These are phyloP conservation scores for Comarum palustre DNA, from an alignment of 306 rosid genomes.

Conservation along the genomic window DNA sequence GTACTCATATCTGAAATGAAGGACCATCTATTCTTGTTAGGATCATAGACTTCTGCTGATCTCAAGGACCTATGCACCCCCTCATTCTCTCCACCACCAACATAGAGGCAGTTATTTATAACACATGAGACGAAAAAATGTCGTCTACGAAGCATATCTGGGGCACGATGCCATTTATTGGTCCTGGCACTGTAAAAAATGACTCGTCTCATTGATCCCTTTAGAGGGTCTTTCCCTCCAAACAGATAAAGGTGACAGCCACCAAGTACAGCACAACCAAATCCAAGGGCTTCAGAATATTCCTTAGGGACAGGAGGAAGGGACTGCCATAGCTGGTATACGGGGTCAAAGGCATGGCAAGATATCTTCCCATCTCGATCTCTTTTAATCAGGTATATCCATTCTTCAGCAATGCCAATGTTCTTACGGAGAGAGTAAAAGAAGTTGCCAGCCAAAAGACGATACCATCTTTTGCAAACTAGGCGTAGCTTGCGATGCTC, in stretches of 20 bases:
- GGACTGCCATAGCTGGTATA: conserved; percentile 83
- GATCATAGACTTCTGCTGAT: conserved; percentile 82
- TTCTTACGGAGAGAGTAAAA: conserved; percentile 73
- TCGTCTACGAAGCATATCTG: conserved; percentile 85
- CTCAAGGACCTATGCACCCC: conserved; percentile 68
- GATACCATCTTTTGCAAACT: conserved; percentile 84
- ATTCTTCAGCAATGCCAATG: conserved; percentile 73
- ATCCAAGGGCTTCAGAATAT: conserved; percentile 85
- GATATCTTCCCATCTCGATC: conserved; percentile 81
- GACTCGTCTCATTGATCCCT: conserved; percentile 86
- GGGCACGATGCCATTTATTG: conserved; percentile 92
- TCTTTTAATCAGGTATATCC: conserved; percentile 79
- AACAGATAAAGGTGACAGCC: conserved; percentile 83
- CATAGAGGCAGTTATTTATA: conserved; percentile 79
- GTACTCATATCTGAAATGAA: conserved; percentile 82
- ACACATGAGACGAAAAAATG: conserved; percentile 81
- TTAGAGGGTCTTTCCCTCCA: conserved; percentile 79
- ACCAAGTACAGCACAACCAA: conserved; percentile 87
- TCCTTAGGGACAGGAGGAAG: conserved; percentile 87
- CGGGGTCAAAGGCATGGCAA: conserved; percentile 90
- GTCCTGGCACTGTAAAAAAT: conserved; percentile 76
- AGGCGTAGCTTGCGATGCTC: conserved; percentile 77
- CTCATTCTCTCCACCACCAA: conserved; percentile 84
- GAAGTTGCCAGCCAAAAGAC: conserved; percentile 77
- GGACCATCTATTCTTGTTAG: conserved; percentile 81